Percentiles rank a stretch among this genome's conserved stretches.
phyloP scores from a whole-genome alignment of 2,329 filamentous ascomycete species.

The Colletotrichum cereale region DNA sequence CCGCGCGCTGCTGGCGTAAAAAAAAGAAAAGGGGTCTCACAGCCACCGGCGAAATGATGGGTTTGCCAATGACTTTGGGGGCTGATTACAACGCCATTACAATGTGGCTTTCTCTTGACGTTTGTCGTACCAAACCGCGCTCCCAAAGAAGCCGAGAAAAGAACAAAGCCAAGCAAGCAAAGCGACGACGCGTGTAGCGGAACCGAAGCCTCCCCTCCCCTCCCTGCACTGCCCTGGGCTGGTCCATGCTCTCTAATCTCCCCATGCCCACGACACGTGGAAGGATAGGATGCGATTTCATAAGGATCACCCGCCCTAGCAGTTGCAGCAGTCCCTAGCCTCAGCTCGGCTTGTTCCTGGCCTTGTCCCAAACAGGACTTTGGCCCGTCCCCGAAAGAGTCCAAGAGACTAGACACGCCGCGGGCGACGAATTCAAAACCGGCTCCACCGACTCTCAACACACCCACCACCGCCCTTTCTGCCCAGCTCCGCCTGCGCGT shows the following conservation, averaged over 20 bases:
- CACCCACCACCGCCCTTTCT: too few species aligned
- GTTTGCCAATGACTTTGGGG: conserved; percentile 19
- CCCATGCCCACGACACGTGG: conserved; percentile 39
- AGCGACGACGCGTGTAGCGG: conserved; percentile 18
- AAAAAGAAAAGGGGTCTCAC: conserved; percentile 30
- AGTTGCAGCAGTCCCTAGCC: conserved; percentile 25
- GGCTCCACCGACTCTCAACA: conserved; percentile 19
- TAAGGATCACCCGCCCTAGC: conserved; percentile 33
- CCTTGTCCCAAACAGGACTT: conserved; percentile 33
- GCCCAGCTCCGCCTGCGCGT: conserved; percentile 4
- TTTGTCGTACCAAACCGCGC: conserved; percentile 19
- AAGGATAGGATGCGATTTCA: conserved; percentile 34
- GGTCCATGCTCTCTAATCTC: conserved; percentile 38
- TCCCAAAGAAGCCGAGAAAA: background rate
- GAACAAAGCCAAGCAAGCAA: conserved; percentile 13
- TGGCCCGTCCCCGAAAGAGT: conserved; percentile 17
- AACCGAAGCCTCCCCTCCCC: conserved; percentile 8
- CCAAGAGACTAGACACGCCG: conserved; percentile 8
- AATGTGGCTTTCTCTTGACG: conserved; percentile 23
- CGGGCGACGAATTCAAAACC: conserved; percentile 13
- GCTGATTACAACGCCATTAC: conserved; percentile 17
- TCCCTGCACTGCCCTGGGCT: conserved; percentile 29
- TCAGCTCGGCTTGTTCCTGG: conserved; percentile 34
- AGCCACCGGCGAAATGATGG: conserved; percentile 13
- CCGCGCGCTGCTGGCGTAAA: conserved; percentile 8